Percentiles rank a stretch among this genome's conserved stretches.
phyloP scores from a whole-genome alignment of 2,329 filamentous ascomycete genomes.

The Colletotrichum gloeosporioides region DNA sequence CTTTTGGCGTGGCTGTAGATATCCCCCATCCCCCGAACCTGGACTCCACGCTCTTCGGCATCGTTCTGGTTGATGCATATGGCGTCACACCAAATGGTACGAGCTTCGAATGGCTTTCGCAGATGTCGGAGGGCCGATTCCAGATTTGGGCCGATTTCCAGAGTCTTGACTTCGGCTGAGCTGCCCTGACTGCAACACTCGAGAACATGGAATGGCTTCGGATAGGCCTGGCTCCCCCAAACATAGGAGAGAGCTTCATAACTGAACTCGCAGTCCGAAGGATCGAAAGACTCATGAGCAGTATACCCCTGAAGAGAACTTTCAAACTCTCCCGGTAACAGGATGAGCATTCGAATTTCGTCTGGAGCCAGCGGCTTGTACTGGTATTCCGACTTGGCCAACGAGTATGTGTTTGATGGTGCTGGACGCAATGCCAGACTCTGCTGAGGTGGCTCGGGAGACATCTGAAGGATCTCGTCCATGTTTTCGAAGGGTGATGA shows the following conservation, averaged over 20 bases:
- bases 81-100: conserved; percentile 26
- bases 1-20: conserved; percentile 24
- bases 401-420: rapidly evolving
- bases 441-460: neutral
- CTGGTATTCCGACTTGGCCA: neutral
- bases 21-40: conserved; percentile 25
- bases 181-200: neutral
- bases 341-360: neutral
- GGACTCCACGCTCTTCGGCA: conserved; percentile 16
- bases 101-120: neutral
- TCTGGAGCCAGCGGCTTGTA: neutral
- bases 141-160: neutral
- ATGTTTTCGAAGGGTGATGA: rapidly evolving
- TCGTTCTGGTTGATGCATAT: conserved; percentile 28
- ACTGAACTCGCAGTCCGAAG: too few species aligned
- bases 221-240: neutral
- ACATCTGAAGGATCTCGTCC: neutral
- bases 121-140: neutral
- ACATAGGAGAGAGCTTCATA: conserved; percentile 4
- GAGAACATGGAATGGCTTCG: neutral
- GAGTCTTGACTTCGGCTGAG: neutral
- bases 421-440: neutral
- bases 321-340: neutral
- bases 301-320: rapidly evolving
- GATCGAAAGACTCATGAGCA: rapidly evolving